phyloP scores from a whole-genome alignment of 306 rosid species.

The Malus asiatica region DNA sequence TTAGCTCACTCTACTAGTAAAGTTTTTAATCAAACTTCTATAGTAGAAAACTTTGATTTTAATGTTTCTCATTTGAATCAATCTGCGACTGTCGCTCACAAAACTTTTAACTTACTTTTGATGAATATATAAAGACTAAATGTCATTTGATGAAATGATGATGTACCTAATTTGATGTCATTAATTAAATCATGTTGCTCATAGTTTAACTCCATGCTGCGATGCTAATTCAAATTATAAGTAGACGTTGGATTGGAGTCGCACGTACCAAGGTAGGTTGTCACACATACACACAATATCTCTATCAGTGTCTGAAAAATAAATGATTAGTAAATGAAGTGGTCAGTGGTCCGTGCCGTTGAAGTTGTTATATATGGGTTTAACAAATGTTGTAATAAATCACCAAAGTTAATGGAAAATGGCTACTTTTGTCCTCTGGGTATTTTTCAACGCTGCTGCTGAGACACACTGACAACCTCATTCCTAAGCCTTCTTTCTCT shows the following conservation, averaged over 20 bases:
- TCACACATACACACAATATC: not conserved
- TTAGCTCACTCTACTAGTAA: too few species aligned
- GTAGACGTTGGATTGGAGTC: not conserved
- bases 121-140: too few species aligned
- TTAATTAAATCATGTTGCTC: too few species aligned
- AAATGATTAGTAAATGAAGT: slow-evolving; percentile 19
- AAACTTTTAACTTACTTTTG: too few species aligned
- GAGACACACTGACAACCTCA: not conserved
- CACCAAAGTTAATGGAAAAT: not conserved
- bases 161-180: too few species aligned
- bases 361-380: slow-evolving; percentile 11
- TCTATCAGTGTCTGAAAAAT: not conserved
- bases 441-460: not conserved
- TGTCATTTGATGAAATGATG: not conserved
- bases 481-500: slow-evolving; percentile 3
- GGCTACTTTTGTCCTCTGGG: not conserved
- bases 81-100: not conserved
- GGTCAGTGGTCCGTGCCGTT: slow-evolving; percentile 44
- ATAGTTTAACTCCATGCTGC: too few species aligned
- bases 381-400: not conserved
- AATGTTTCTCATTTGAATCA: not conserved
- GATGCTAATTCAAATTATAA: too few species aligned
- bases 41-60: too few species aligned
- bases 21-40: too few species aligned
- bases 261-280: slow-evolving; percentile 20